Evolutionary conservation across 805 yeast genomes (phyloP).

Genomic region (Kodamaea laetipori): DNA sequence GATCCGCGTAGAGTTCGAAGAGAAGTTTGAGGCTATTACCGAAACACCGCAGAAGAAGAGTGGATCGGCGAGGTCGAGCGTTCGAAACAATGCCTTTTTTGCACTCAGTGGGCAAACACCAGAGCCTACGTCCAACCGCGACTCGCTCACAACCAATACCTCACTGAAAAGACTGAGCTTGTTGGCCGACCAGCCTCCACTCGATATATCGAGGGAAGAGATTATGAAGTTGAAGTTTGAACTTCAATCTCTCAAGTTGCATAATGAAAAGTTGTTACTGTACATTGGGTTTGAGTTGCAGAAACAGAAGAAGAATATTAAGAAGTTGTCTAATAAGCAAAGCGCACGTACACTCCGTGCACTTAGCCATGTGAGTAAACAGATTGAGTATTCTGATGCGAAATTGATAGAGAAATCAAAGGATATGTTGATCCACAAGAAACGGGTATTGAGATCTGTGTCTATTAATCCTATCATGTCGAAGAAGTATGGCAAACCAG

Average conservation of each 20-base stretch:
- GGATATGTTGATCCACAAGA: conserved; percentile 46
- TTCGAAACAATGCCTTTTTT: conserved; percentile 12
- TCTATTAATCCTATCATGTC: conserved; percentile 28
- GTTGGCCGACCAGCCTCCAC: conserved; percentile 23
- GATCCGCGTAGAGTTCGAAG: conserved; percentile 46
- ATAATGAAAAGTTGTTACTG: conserved; percentile 57
- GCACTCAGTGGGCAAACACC: conserved; percentile 30
- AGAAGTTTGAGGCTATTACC: conserved; percentile 6
- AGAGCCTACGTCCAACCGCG: conserved; percentile 14
- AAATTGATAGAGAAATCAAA: conserved; percentile 51
- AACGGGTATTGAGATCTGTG: conserved; percentile 44
- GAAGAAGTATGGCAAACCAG: conserved; percentile 15
- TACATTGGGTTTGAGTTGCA: conserved; percentile 60
- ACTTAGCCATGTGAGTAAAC: conserved; percentile 18
- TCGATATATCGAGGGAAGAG: conserved; percentile 46
- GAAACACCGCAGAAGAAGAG: conserved; percentile 1
- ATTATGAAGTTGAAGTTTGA: conserved; percentile 54
- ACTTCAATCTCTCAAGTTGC: conserved; percentile 53
- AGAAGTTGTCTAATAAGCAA: conserved; percentile 40
- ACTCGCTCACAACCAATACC: conserved; percentile 20
- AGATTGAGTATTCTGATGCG: conserved; percentile 54
- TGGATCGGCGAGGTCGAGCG: conserved; percentile 1
- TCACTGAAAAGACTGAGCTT: conserved; percentile 38
- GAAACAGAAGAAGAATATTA: conserved; percentile 46
- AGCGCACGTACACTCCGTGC: conserved; percentile 26